phyloP scores from a whole-genome alignment of 208 protist genomes.

The Acanthamoeba sp. region DNA sequence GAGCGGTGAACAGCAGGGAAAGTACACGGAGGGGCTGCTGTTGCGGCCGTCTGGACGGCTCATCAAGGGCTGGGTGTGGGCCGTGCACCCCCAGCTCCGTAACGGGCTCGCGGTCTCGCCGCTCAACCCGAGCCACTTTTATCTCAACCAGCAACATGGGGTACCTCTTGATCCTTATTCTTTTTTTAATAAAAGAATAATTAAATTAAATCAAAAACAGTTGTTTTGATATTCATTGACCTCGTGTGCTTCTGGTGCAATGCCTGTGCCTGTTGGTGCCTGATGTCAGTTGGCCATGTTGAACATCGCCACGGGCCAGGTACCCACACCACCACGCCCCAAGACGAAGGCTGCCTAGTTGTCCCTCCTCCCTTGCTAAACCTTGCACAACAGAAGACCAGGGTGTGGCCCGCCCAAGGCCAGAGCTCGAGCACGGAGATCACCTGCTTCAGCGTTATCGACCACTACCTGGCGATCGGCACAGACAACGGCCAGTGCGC shows the following conservation, averaged over 20 bases:
- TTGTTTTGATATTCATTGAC: too few species aligned
- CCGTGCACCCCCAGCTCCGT: constrained; percentile 7
- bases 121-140: background rate
- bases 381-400: background rate
- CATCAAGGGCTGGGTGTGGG: background rate
- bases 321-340: background rate
- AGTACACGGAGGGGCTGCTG: background rate
- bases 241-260: background rate
- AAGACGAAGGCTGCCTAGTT: background rate
- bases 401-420: background rate
- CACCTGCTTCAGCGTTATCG: background rate
- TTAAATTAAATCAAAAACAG: too few species aligned
- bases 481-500: background rate
- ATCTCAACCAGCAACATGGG: background rate
- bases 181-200: too few species aligned
- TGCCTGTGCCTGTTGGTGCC: too few species aligned
- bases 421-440: background rate
- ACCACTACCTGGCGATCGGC: constrained; percentile 1
- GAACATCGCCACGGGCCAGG: constrained; percentile 9
- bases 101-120: constrained; percentile 7
- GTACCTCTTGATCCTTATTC: background rate
- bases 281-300: background rate
- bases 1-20: background rate
- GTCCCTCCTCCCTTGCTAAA: too few species aligned
- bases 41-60: background rate